Conservation (phyloP, 2,329 filamentous ascomycete genomes). For the Hortaea werneckii region DNA sequence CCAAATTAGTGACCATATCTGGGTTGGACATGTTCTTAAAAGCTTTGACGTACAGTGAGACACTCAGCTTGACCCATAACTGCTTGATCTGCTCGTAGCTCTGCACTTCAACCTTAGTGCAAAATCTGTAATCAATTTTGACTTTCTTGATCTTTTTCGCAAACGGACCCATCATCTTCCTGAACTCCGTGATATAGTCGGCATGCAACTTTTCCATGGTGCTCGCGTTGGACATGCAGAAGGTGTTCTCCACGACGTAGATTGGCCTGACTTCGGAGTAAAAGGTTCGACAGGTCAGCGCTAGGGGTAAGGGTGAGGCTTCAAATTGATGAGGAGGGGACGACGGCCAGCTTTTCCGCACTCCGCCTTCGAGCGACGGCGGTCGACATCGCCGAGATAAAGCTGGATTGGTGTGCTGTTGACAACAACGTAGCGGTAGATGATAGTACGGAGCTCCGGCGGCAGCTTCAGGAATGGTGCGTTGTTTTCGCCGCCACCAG, state of each 20-base stretch:
- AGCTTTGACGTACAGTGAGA: no score
- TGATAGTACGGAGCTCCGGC: conserved; percentile 15
- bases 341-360: not conserved
- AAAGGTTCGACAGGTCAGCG: not conserved
- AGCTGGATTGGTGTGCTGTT: not conserved
- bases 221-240: not conserved
- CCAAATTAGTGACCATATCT: no score
- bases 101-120: no score
- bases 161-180: not conserved
- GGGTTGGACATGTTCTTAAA: no score
- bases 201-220: not conserved
- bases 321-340: not conserved
- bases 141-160: not conserved
- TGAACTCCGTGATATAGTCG: not conserved
- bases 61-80: no score
- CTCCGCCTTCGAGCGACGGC: not conserved
- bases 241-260: not conserved
- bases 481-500: conserved; percentile 2
- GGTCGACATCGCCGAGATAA: not conserved
- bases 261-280: not conserved
- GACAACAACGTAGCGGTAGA: conserved; percentile 15
- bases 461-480: conserved; percentile 6
- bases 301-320: not conserved
- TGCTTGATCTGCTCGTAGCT: no score
- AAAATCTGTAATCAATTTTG: not conserved